A percentile compares a stretch with the other conserved stretches of the same genome.
phyloP scores from a whole-genome alignment of 208 protist species.

The Blastocrithidia nonstop region DNA sequence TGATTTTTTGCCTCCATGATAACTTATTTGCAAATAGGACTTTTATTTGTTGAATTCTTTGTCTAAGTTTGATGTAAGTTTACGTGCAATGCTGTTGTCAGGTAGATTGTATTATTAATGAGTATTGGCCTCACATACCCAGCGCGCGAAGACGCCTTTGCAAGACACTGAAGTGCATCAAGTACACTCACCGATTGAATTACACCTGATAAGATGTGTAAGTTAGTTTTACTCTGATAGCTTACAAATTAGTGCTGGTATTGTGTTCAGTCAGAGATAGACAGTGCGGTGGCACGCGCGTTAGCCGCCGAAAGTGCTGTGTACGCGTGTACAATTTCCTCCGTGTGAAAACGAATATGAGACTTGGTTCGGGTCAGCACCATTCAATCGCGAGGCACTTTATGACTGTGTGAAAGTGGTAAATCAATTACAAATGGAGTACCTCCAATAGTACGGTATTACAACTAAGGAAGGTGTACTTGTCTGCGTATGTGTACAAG shows the following conservation, averaged over 20 bases:
- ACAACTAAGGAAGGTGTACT: slow-evolving; percentile 36
- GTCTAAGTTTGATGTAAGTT: too few species aligned
- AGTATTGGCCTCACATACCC: slow-evolving; percentile 45
- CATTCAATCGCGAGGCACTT: slow-evolving; percentile 39
- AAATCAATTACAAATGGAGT: slow-evolving; percentile 72
- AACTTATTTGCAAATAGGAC: too few species aligned
- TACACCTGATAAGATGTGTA: slow-evolving; percentile 18
- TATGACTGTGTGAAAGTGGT: slow-evolving; percentile 22
- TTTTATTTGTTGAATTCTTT: too few species aligned
- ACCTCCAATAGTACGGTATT: slow-evolving; percentile 66
- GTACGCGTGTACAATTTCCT: slow-evolving; percentile 32
- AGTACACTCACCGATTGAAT: slow-evolving; percentile 29
- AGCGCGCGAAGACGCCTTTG: slow-evolving; percentile 22
- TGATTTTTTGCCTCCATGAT: too few species aligned
- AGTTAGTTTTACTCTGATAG: slow-evolving; percentile 6
- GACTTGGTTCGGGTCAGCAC: slow-evolving; percentile 66
- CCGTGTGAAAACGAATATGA: slow-evolving; percentile 73
- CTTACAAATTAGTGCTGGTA: too few species aligned
- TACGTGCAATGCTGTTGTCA: too few species aligned
- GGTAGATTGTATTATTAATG: too few species aligned
- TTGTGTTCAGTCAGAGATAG: too few species aligned
- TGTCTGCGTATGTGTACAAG: slow-evolving; percentile 22
- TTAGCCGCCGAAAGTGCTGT: slow-evolving; percentile 37
- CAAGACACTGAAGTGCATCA: slow-evolving; percentile 51
- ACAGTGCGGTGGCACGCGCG: slow-evolving; percentile 45